Base-by-base conservation (phyloP, 345 rosid species). In the Fremontodendron californicum region DNA sequence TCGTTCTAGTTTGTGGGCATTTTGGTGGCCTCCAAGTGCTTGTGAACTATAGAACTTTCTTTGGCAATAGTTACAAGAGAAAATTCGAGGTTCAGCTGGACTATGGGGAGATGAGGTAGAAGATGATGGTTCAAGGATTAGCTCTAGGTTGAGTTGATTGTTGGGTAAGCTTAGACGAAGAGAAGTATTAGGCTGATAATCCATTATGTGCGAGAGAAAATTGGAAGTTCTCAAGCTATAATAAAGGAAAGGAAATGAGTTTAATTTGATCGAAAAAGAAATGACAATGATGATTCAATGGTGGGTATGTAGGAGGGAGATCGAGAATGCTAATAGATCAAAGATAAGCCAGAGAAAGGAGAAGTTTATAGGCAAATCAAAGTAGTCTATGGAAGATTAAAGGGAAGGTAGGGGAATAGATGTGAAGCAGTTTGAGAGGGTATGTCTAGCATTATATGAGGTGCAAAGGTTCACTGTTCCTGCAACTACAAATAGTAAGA, bases 1-100 rank as follows among this genome's bases (percentile, higher is more conserved):
- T 79, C 97, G 84, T 73, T 93, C 99, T 27, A 93, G 92, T 85
- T 92, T 96, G 81, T 93, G 99, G 31, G 98, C 99, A 81, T 96
- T 96, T 83, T 96, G 99, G 82, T 96, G 99, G 3, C 99, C 97
- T 3, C 99, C 99, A 35, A 96, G 95, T n/a, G 99, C 98, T 81
- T 96, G 99, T 43, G 99, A 96, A 79, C 99, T 96, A 25, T 91
- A 88, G 74, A 96, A 96, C 87, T 91, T 96, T 62, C 98, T 87
- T 80, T 89, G 92, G 83, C 99, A 96, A 76, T 89, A 96, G 87
- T 93, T 96, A 88, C 99, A 96, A 0, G 97, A 89, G 85, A 96
- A 96, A 45, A 89, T 73, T 72, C 99, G 79, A 18, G 90, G 81
- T 64, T 88, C 89, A 29, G 79, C 86, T 23, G 78, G 92, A 49